These are phyloP conservation scores for Epipyxis sp. DNA, from an alignment of 108 stramenopile species.

Conservation along the genomic window DNA sequence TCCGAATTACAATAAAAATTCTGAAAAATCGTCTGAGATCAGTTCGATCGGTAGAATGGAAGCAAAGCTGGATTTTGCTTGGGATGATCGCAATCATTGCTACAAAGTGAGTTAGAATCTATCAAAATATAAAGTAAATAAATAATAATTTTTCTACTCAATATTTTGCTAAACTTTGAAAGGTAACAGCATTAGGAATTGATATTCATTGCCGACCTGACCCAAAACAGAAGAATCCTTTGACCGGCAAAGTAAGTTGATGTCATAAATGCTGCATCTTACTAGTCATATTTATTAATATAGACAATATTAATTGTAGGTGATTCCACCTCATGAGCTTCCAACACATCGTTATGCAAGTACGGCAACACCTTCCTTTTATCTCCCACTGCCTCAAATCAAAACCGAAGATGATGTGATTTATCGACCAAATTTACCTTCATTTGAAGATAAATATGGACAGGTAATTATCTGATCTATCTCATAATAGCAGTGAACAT, in stretches of 20 bases:
- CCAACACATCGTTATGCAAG: slow-evolving; percentile 36
- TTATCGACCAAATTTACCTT: slow-evolving; percentile 39
- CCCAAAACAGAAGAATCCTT: slow-evolving; percentile 26
- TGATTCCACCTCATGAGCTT: background rate
- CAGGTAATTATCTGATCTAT: too few relatives aligned
- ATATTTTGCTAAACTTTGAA: too few relatives aligned
- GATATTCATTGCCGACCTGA: slow-evolving; percentile 31
- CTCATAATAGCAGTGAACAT: too few relatives aligned
- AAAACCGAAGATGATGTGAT: slow-evolving; percentile 40
- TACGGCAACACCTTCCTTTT: slow-evolving; percentile 38
- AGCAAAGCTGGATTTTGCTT: slow-evolving; percentile 4
- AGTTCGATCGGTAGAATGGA: slow-evolving; percentile 26
- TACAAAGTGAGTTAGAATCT: too few relatives aligned
- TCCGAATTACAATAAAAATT: slow-evolving; percentile 12
- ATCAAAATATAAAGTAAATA: too few relatives aligned
- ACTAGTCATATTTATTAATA: too few relatives aligned
- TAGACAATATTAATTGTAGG: too few relatives aligned
- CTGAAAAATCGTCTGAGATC: slow-evolving; percentile 2
- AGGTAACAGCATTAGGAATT: slow-evolving; percentile 26
- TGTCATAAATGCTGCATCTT: too few relatives aligned
- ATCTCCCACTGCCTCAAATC: background rate
- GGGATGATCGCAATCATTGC: too few relatives aligned
- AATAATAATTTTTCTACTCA: too few relatives aligned
- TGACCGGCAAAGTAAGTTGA: slow-evolving; percentile 13
- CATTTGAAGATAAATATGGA: slow-evolving; percentile 24